Conservation (phyloP, 1,284 basidiomycete species). For the Hortiboletus rubellus region DNA sequence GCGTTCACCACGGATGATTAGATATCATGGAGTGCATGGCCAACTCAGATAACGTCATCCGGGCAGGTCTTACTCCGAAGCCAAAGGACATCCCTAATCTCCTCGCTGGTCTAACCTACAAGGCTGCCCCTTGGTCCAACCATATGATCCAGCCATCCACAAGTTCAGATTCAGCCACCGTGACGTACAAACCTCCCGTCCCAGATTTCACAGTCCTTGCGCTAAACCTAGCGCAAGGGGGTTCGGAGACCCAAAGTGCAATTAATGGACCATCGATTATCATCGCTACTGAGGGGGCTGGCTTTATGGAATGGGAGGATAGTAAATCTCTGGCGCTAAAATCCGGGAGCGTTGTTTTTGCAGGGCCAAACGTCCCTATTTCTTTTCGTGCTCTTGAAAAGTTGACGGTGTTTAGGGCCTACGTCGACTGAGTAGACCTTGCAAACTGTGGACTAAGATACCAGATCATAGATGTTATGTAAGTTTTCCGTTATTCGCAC, state of each 20-base stretch:
- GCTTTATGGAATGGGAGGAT: conserved; percentile 49
- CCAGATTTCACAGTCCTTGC: conserved; percentile 90
- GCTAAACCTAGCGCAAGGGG: conserved; percentile 49
- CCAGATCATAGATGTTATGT: neutral
- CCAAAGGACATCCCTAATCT: conserved; percentile 91
- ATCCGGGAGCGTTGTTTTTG: conserved; percentile 80
- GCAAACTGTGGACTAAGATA: neutral
- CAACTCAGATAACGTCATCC: conserved; percentile 98
- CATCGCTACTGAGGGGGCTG: conserved; percentile 75
- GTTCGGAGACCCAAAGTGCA: conserved; percentile 54
- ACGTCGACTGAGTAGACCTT: conserved; percentile 33
- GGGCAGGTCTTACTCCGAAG: conserved; percentile 97
- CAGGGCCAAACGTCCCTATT: conserved; percentile 72
- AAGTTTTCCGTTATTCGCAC: neutral
- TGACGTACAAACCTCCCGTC: conserved; percentile 89
- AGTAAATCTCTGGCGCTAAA: conserved; percentile 47
- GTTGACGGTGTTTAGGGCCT: conserved; percentile 71
- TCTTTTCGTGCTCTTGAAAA: conserved; percentile 27
- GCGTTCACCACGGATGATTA: conserved; percentile 37
- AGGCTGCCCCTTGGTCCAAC: conserved; percentile 61
- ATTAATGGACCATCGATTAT: conserved; percentile 85
- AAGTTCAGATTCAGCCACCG: conserved; percentile 43
- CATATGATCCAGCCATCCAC: conserved; percentile 67
- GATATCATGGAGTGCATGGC: conserved; percentile 99
- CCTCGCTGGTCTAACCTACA: conserved; percentile 87